Evolutionary conservation across 345 rosid genomes (phyloP).

Genomic region (Litchi chinensis): DNA sequence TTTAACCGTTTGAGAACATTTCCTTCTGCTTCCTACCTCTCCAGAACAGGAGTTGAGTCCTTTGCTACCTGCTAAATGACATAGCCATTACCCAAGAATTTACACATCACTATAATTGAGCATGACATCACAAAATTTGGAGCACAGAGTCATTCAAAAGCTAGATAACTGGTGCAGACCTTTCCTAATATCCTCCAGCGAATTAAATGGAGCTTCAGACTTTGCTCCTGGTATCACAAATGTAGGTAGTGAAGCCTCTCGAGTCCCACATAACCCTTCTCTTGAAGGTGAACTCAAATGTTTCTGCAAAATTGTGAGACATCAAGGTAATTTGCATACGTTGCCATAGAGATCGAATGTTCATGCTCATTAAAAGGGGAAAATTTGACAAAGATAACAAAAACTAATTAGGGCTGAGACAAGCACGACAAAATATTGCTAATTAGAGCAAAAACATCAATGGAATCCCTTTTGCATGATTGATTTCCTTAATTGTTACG

Average conservation of each 20-base stretch:
- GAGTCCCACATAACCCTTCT: conserved; percentile 27
- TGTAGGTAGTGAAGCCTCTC: conserved; percentile 31
- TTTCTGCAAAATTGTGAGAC: conserved; percentile 43
- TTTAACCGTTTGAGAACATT: conserved; percentile 28
- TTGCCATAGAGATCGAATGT: conserved; percentile 4
- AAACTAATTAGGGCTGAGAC: neutral
- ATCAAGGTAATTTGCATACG: conserved; percentile 19
- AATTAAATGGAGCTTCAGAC: conserved; percentile 31
- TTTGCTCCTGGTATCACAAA: conserved; percentile 16
- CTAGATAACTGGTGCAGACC: conserved; percentile 29
- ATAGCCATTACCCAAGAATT: conserved; percentile 8
- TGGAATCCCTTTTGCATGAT: neutral
- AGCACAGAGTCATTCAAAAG: conserved; percentile 16
- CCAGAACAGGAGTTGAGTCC: conserved; percentile 28
- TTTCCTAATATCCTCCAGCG: conserved; percentile 30
- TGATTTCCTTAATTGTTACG: neutral
- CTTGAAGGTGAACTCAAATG: conserved; percentile 33
- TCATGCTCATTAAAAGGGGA: conserved; percentile 8
- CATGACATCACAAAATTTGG: conserved; percentile 2
- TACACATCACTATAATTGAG: neutral
- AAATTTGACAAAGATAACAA: neutral
- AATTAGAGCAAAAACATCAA: neutral
- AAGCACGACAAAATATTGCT: neutral
- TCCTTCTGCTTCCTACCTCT: conserved; percentile 27
- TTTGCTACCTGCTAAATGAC: conserved; percentile 39